A percentile compares a stretch with the other conserved stretches of the same genome.
Conservation (phyloP, 805 yeast genomes). For the Komagataella ulmi region DNA sequence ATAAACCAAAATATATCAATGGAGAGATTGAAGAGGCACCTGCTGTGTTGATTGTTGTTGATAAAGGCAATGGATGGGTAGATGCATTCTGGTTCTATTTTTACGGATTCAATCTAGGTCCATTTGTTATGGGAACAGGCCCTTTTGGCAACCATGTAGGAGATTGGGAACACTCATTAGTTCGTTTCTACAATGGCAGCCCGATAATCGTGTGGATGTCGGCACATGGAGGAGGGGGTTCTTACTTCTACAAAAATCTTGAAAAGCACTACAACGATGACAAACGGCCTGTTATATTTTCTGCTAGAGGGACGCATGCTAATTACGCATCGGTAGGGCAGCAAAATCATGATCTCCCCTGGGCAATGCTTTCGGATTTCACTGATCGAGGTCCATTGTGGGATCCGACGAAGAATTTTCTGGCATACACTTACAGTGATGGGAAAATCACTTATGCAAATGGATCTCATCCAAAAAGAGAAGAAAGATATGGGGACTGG, state of each 20-base stretch:
- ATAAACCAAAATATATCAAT: conserved; percentile 54
- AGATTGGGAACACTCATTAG: conserved; percentile 94
- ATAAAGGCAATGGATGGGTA: conserved; percentile 89
- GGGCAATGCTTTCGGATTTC: conserved; percentile 79
- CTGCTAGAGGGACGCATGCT: conserved; percentile 96
- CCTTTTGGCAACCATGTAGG: conserved; percentile 97
- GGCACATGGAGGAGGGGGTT: conserved; percentile 97
- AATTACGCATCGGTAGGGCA: conserved; percentile 94
- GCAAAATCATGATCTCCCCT: conserved; percentile 91
- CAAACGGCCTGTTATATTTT: conserved; percentile 62
- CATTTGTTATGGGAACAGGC: conserved; percentile 94
- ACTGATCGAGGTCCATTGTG: conserved; percentile 93
- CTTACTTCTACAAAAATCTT: conserved; percentile 63
- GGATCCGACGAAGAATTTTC: conserved; percentile 78
- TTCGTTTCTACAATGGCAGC: conserved; percentile 66
- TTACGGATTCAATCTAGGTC: conserved; percentile 88
- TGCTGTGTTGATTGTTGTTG: conserved; percentile 69
- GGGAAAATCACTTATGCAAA: conserved; percentile 28
- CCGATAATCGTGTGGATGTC: conserved; percentile 92
- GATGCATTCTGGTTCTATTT: conserved; percentile 96
- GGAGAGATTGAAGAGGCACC: conserved; percentile 72
- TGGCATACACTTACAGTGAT: conserved; percentile 76
- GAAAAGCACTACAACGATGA: conserved; percentile 40
- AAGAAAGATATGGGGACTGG: conserved; percentile 56
- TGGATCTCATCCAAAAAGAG: conserved; percentile 37